Percentiles rank a stretch among this genome's conserved stretches.
These are phyloP conservation scores for Esteya vermicola DNA, from an alignment of 2,329 filamentous ascomycete genomes.

Conservation along the genomic window DNA sequence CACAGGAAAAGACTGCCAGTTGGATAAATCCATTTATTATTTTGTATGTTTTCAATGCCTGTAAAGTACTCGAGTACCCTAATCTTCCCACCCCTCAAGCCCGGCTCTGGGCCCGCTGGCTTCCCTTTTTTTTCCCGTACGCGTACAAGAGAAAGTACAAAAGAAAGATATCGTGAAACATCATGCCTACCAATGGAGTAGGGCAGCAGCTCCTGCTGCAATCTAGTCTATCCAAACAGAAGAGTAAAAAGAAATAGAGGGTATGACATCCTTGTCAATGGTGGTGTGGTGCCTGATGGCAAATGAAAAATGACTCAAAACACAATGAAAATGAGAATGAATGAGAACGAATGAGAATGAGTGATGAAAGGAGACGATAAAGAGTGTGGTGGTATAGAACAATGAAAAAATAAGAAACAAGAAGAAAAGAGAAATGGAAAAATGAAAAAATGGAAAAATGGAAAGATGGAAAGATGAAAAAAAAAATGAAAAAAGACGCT, in stretches of 20 bases:
- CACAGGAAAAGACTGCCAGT: no score
- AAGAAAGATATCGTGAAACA: slow-evolving; percentile 6
- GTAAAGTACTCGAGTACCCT: no score
- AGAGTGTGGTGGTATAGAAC: neutral
- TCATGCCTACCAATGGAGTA: slow-evolving; percentile 1
- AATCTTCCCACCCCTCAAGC: no score
- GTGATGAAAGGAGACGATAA: neutral
- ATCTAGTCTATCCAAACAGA: slow-evolving; percentile 3
- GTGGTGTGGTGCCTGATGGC: neutral
- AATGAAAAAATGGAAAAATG: neutral
- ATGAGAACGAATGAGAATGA: neutral
- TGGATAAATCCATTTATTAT: no score
- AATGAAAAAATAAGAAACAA: neutral
- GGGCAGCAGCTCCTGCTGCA: slow-evolving; percentile 1
- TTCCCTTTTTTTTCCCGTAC: no score
- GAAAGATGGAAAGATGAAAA: neutral
- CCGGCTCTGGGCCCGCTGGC: no score
- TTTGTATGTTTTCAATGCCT: no score
- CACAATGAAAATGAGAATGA: no score
- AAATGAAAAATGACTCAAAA: no score
- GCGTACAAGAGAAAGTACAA: no score
- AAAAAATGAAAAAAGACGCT: neutral
- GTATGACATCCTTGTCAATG: neutral
- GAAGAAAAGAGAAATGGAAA: neutral
- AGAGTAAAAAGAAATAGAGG: neutral